A percentile compares a stretch with the other conserved stretches of the same genome.
Conservation (phyloP, 2,329 filamentous ascomycete genomes). For the Cryphonectria parasitica region DNA sequence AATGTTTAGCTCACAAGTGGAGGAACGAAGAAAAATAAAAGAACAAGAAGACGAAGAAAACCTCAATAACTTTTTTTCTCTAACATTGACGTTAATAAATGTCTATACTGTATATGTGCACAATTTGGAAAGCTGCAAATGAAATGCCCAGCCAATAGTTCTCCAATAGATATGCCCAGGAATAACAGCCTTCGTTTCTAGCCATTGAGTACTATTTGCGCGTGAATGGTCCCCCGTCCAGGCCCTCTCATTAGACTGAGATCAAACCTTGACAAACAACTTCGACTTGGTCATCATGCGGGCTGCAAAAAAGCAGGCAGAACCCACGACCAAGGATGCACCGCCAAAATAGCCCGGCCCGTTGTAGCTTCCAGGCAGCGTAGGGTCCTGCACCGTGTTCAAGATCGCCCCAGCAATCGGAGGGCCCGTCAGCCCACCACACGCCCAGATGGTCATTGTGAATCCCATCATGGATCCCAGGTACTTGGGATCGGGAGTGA, state of each 20-base stretch:
- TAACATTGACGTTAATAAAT: neutral
- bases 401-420: constrained; percentile 44
- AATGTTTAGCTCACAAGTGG: too few species aligned
- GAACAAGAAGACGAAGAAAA: too few species aligned
- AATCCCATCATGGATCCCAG: constrained; percentile 60
- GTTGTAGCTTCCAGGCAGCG: constrained; percentile 35
- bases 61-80: neutral
- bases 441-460: constrained; percentile 45
- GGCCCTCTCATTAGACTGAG: neutral
- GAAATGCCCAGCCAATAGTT: neutral
- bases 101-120: neutral
- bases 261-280: constrained; percentile 18
- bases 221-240: neutral
- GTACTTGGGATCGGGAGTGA: constrained; percentile 45
- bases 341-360: constrained; percentile 28
- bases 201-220: neutral
- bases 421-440: constrained; percentile 52
- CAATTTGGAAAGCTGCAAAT: too few species aligned
- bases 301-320: constrained; percentile 22
- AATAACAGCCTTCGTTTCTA: neutral
- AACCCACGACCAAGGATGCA: constrained; percentile 27
- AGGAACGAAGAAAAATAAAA: too few species aligned
- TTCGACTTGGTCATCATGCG: constrained; percentile 16
- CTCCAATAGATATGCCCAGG: neutral
- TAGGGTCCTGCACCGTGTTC: constrained; percentile 42